phyloP scores from a whole-genome alignment of 371 early-diverging fungal genomes.

The Rhizopus sp. region DNA sequence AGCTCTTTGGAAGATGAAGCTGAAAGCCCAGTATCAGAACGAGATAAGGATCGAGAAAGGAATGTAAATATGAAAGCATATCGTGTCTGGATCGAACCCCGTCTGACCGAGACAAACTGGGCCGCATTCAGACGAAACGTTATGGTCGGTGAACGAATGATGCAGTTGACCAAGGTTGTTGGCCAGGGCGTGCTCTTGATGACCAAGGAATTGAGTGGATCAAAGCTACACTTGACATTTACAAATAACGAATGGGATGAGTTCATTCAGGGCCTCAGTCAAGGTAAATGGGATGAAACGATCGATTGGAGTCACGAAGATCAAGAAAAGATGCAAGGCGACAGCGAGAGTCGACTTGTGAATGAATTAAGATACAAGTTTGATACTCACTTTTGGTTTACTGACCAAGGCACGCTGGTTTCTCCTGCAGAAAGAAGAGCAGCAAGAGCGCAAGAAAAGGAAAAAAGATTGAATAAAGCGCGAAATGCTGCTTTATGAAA shows the following conservation, averaged over 20 bases:
- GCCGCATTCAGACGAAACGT: slow-evolving; percentile 54
- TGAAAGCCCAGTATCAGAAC: slow-evolving; percentile 10
- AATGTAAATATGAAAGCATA: slow-evolving; percentile 55
- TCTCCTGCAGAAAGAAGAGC: slow-evolving; percentile 25
- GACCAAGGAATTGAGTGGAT: slow-evolving; percentile 54
- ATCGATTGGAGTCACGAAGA: slow-evolving; percentile 29
- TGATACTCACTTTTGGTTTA: slow-evolving; percentile 40
- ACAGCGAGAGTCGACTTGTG: slow-evolving; percentile 22
- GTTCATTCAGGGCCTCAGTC: slow-evolving; percentile 39
- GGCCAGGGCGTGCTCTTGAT: slow-evolving; percentile 49
- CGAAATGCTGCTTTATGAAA: not conserved
- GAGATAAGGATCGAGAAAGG: slow-evolving; percentile 40
- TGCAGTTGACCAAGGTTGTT: slow-evolving; percentile 42
- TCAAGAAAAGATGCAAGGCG: not conserved
- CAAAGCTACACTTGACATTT: slow-evolving; percentile 50
- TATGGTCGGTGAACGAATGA: slow-evolving; percentile 52
- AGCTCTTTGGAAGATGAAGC: slow-evolving; percentile 10
- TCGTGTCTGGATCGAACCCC: slow-evolving; percentile 49
- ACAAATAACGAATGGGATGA: slow-evolving; percentile 56
- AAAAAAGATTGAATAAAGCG: slow-evolving; percentile 2
- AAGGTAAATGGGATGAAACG: slow-evolving; percentile 41
- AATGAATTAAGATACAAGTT: slow-evolving; percentile 36
- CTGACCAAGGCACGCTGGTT: slow-evolving; percentile 31
- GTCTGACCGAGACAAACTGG: slow-evolving; percentile 47
- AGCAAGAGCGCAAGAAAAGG: slow-evolving; percentile 19